Evolutionary conservation across 306 rosid genomes (phyloP).

Genomic region (Clitoria ternatea): DNA sequence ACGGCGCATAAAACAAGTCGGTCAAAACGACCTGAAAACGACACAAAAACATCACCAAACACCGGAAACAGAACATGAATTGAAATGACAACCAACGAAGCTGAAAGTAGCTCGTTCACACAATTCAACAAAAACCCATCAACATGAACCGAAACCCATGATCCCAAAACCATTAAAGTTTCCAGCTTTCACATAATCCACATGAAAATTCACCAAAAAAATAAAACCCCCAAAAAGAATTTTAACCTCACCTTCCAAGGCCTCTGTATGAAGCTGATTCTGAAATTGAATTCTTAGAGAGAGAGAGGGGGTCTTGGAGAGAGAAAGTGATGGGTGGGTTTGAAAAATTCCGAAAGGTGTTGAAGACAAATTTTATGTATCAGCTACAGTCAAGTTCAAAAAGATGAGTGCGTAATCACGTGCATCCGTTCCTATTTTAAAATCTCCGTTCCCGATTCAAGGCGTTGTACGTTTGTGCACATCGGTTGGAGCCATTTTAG

Average conservation of each 20-base stretch:
- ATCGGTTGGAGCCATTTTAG: neutral
- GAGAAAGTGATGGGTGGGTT: constrained; percentile 37
- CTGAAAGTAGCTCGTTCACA: constrained; percentile 22
- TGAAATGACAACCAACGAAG: constrained; percentile 20
- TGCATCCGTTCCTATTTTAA: constrained; percentile 14
- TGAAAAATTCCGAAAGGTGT: constrained; percentile 48
- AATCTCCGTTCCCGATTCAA: neutral
- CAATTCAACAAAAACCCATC: constrained; percentile 33
- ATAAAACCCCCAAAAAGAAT: neutral
- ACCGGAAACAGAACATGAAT: constrained; percentile 3
- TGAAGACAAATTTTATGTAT: constrained; percentile 57
- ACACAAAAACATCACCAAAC: constrained; percentile 21
- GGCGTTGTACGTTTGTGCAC: neutral
- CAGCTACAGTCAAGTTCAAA: constrained; percentile 38
- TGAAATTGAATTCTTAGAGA: neutral
- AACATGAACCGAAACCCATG: constrained; percentile 10
- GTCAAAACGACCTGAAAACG: constrained; percentile 36
- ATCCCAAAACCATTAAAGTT: constrained; percentile 23
- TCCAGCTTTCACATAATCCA: constrained; percentile 16
- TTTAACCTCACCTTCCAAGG: constrained; percentile 18
- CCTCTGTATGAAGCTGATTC: neutral
- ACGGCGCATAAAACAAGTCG: constrained; percentile 4
- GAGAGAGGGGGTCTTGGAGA: constrained; percentile 23
- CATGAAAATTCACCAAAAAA: constrained; percentile 10
- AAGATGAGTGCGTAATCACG: constrained; percentile 20